Evolutionary conservation across 2,329 filamentous ascomycete species (phyloP).

Genomic region (Fusarium nanum): DNA sequence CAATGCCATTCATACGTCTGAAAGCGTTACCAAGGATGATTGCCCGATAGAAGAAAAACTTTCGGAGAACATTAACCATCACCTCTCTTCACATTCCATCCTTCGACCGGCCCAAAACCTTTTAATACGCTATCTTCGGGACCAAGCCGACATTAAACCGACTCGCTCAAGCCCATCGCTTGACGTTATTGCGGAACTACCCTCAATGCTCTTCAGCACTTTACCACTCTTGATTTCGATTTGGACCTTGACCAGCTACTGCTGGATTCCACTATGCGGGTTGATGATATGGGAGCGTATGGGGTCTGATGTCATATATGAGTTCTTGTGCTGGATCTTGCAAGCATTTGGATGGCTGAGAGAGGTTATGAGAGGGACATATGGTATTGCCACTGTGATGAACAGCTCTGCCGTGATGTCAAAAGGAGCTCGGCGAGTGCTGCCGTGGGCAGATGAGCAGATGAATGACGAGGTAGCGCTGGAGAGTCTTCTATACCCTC

Average conservation of each 20-base stretch:
- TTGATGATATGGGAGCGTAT: slow-evolving; percentile 37
- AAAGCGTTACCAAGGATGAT: slow-evolving; percentile 1
- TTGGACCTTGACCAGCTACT: slow-evolving; percentile 36
- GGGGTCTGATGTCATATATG: slow-evolving; percentile 30
- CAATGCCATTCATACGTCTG: not conserved
- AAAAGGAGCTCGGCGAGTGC: slow-evolving; percentile 12
- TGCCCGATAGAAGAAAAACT: slow-evolving; percentile 20
- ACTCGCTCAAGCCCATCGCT: slow-evolving; percentile 22
- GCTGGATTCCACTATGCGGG: slow-evolving; percentile 33
- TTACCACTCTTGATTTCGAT: slow-evolving; percentile 31
- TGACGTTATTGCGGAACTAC: slow-evolving; percentile 29
- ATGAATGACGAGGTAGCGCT: slow-evolving; percentile 25
- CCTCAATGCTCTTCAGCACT: slow-evolving; percentile 30
- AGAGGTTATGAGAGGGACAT: not conserved
- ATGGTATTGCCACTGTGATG: not conserved
- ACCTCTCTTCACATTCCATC: slow-evolving; percentile 36
- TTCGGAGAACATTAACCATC: slow-evolving; percentile 11
- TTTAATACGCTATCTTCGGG: slow-evolving; percentile 27
- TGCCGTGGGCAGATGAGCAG: slow-evolving; percentile 25
- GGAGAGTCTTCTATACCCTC: slow-evolving; percentile 22
- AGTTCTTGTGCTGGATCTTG: slow-evolving; percentile 12
- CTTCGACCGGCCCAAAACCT: slow-evolving; percentile 21
- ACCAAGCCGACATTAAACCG: slow-evolving; percentile 29
- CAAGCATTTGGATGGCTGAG: slow-evolving; percentile 6
- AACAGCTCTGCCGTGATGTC: slow-evolving; percentile 1